Evolutionary conservation across 805 yeast species (phyloP).

Genomic region (Schizosaccharomyces japonicus): DNA sequence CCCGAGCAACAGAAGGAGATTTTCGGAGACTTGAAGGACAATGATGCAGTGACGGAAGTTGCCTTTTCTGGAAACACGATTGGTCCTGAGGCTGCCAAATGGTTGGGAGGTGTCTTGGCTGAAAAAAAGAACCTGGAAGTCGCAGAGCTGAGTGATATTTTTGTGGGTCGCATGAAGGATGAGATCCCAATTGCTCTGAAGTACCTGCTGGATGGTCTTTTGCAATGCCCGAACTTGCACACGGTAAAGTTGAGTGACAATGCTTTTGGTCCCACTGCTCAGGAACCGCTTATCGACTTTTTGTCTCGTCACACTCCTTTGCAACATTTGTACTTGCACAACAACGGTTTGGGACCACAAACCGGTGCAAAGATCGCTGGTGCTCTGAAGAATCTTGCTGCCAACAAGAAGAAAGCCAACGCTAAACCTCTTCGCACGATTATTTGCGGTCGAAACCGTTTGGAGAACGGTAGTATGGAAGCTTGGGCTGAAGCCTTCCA

Average conservation of each 20-base stretch:
- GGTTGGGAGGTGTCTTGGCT: slow-evolving; percentile 33
- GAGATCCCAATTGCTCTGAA: slow-evolving; percentile 76
- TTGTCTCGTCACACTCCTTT: slow-evolving; percentile 52
- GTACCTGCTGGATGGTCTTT: slow-evolving; percentile 45
- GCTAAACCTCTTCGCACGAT: slow-evolving; percentile 40
- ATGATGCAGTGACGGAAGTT: slow-evolving; percentile 25
- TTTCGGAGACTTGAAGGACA: slow-evolving; percentile 27
- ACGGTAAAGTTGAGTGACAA: slow-evolving; percentile 75
- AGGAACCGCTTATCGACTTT: slow-evolving; percentile 65
- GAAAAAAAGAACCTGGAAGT: slow-evolving; percentile 22
- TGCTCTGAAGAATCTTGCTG: slow-evolving; percentile 49
- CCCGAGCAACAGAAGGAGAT: slow-evolving; percentile 51
- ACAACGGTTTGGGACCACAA: slow-evolving; percentile 95
- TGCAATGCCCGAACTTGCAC: slow-evolving; percentile 41
- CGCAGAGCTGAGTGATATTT: slow-evolving; percentile 71
- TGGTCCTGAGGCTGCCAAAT: slow-evolving; percentile 68
- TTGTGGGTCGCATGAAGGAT: slow-evolving; percentile 81
- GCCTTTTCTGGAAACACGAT: slow-evolving; percentile 85
- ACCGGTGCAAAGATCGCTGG: slow-evolving; percentile 89
- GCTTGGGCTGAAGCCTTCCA: slow-evolving; percentile 67
- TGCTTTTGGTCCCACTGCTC: slow-evolving; percentile 89
- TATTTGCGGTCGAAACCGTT: slow-evolving; percentile 88
- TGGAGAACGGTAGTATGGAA: slow-evolving; percentile 81
- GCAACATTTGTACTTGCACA: slow-evolving; percentile 68
- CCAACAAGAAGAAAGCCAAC: slow-evolving; percentile 29